Evolutionary conservation across 371 early-diverging fungal genomes (phyloP).

Genomic region (Apophysomyces elegans): DNA sequence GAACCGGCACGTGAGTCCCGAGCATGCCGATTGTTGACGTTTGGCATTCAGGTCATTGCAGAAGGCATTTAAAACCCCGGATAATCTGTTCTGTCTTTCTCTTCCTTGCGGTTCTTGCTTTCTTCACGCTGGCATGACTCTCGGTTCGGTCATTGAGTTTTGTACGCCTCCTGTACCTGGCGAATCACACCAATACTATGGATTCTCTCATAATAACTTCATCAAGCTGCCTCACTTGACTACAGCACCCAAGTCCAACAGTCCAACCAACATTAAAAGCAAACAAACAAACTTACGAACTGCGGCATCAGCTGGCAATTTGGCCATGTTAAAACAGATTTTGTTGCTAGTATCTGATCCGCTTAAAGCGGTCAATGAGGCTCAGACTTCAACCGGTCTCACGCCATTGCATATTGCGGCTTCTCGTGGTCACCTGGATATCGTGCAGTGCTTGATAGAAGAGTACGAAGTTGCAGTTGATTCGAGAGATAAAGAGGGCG

Average conservation of each 20-base stretch:
- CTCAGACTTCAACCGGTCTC: conserved; percentile 64
- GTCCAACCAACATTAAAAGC: conserved; percentile 18
- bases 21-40: conserved; percentile 1
- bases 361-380: conserved; percentile 49
- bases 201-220: conserved; percentile 54
- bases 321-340: conserved; percentile 39
- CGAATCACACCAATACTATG: conserved; percentile 64
- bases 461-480: conserved; percentile 71
- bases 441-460: conserved; percentile 69
- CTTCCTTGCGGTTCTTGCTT: conserved; percentile 1
- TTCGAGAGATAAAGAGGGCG: conserved; percentile 71
- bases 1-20: not conserved
- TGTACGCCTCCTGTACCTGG: conserved; percentile 67
- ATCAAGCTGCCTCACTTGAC: conserved; percentile 49
- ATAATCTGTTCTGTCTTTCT: conserved; percentile 1
- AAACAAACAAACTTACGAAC: conserved; percentile 30
- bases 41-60: conserved; percentile 4
- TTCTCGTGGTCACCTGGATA: conserved; percentile 70
- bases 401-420: conserved; percentile 75
- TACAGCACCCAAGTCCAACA: conserved; percentile 15
- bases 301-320: conserved; percentile 45
- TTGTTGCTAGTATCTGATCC: conserved; percentile 37
- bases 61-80: not conserved
- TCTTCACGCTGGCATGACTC: conserved; percentile 11
- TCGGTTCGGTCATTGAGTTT: conserved; percentile 40